phyloP scores from a whole-genome alignment of 2,329 filamentous ascomycete species.

The Cladophialophora exuberans region DNA sequence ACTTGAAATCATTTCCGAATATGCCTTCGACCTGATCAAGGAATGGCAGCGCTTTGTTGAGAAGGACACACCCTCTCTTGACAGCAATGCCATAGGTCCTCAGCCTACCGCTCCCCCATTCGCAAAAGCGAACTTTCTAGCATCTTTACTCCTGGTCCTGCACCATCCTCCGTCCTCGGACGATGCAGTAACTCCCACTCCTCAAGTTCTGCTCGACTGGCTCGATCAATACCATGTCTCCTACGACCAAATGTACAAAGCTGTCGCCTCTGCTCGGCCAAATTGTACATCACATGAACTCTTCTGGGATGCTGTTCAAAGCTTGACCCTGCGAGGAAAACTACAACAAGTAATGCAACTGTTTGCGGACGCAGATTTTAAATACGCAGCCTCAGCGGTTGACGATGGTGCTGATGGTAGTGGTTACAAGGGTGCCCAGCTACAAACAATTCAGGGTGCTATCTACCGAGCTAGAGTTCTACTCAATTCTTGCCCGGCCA shows the following conservation, averaged over 20 bases:
- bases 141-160: constrained; percentile 74
- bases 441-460: constrained; percentile 77
- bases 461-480: constrained; percentile 69
- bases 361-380: constrained; percentile 76
- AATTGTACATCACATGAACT: constrained; percentile 75
- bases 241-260: constrained; percentile 67
- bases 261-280: constrained; percentile 66
- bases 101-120: constrained; percentile 65
- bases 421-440: constrained; percentile 73
- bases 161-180: constrained; percentile 64
- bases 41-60: constrained; percentile 40
- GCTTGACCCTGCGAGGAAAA: constrained; percentile 73
- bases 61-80: constrained; percentile 40
- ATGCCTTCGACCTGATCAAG: constrained; percentile 23
- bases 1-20: constrained; percentile 16
- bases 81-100: constrained; percentile 64
- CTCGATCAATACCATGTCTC: constrained; percentile 74
- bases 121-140: constrained; percentile 78
- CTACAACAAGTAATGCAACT: constrained; percentile 68
- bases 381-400: constrained; percentile 66
- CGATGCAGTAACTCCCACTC: constrained; percentile 55
- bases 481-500: constrained; percentile 73
- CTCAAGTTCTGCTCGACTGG: constrained; percentile 83
- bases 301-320: constrained; percentile 86
- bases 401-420: constrained; percentile 65